Evolutionary conservation across 305 asterid genomes (phyloP), one percentile per base, ranked within the genome.

Genomic region (Ilex paraguariensis): DNA sequence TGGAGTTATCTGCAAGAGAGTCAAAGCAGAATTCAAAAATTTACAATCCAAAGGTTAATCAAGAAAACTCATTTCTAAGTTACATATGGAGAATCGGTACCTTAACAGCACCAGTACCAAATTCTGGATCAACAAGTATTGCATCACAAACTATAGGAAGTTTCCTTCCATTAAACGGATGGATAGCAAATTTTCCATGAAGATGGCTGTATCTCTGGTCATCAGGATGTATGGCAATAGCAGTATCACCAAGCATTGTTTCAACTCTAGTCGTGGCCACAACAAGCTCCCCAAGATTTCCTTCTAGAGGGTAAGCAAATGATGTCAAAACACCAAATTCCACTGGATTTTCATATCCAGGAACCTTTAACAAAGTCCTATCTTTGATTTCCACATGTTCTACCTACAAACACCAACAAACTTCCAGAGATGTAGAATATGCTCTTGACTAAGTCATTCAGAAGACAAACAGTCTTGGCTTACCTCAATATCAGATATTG

Each of bases 101-200:
- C 90, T 90, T 93, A 63, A 90, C 97, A 76, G 96, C 96, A 76
- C 99, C 97, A 66, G 99, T 90, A 45, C 99, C 97, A 67, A 90
- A 90, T 57, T 72, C 80, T 95, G 84, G 88, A 75, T 90, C 96
- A 15, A 93, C 99, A 31, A 90, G 95, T 54, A 77, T 77, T 32
- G 78, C 68, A 80, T 93, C 99, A 78, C 96, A 87, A 72, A 93
- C 83, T 69, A 93, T 87, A 48, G 94, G 95, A 68, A 93, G 95
- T 68, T 75, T 90, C 72, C 97, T 82, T 63, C 90, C 92, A 68
- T 76, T 84, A 63, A 90, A 93, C 60, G 99, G 99, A 74, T 93
- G 99, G 48, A 87, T 50, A 3, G 92, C 99, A 60, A 66, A 86
- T 72, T 82, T 90, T 61, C 95, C 95, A 49, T 87, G 97, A 68